Conservation (phyloP, 257 asterid genomes). For the Nicotiana sylvestris region DNA sequence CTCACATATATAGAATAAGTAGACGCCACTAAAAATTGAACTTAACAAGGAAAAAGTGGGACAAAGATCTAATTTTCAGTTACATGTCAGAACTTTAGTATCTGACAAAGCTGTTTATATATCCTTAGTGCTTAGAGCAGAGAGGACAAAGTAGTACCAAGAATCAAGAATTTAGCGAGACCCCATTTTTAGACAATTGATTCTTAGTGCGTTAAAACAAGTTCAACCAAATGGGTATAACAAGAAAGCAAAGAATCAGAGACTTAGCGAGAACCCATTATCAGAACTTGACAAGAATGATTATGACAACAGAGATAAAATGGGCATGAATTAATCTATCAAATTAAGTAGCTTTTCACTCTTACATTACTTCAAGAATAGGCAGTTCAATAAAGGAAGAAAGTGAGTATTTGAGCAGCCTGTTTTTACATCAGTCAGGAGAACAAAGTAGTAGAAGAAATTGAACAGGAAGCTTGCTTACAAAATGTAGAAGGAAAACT, state of each 20-base stretch:
- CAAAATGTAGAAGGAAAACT: not conserved
- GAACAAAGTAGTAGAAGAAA: not conserved
- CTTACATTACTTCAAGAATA: conserved; percentile 3
- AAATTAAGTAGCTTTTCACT: not conserved
- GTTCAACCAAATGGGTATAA: conserved; percentile 4
- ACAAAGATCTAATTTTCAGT: conserved; percentile 12
- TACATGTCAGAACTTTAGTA: conserved; percentile 12
- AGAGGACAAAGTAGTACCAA: not conserved
- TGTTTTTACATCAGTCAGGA: conserved; percentile 7
- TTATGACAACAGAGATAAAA: not conserved
- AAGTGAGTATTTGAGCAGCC: not conserved
- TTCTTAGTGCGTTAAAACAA: not conserved
- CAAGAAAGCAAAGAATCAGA: not conserved
- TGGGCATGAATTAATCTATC: not conserved
- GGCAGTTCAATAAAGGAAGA: not conserved
- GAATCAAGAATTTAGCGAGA: conserved; percentile 16
- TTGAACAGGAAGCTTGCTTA: not conserved
- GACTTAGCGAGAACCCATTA: conserved; percentile 12
- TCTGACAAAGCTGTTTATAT: not conserved
- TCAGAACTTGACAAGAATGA: not conserved
- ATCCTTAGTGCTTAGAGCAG: not conserved
- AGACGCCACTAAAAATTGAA: not conserved
- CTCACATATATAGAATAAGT: not conserved
- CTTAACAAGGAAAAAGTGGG: not conserved
- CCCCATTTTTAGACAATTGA: not conserved